A percentile compares a stretch with the other conserved stretches of the same genome.
Conservation (phyloP, 306 rosid species). For the Sesbania bispinosa region DNA sequence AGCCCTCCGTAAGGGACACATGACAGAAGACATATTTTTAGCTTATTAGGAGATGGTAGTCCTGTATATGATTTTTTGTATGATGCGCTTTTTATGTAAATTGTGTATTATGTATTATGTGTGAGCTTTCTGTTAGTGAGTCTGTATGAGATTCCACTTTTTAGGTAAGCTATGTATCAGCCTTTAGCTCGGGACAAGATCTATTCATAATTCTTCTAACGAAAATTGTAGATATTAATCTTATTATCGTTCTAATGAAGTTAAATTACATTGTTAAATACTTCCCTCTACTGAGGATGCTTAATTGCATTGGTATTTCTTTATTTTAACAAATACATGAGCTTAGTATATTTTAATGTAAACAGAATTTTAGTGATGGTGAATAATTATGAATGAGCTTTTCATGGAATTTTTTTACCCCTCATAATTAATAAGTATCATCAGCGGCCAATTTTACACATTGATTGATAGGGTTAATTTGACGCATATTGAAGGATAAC, state of each 20-base stretch:
- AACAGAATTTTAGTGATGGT: too few relatives aligned
- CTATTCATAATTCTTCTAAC: neutral
- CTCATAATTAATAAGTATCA: too few relatives aligned
- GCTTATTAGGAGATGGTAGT: neutral
- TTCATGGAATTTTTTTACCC: too few relatives aligned
- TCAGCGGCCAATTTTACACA: too few relatives aligned
- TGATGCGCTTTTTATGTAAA: constrained; percentile 30
- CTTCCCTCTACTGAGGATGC: neutral
- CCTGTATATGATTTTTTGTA: neutral
- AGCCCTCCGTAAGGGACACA: constrained; percentile 30
- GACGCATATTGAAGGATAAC: too few relatives aligned
- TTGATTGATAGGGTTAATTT: too few relatives aligned
- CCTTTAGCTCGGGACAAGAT: neutral
- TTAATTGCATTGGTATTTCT: too few relatives aligned
- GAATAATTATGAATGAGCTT: too few relatives aligned
- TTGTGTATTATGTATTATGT: constrained; percentile 20
- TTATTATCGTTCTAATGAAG: neutral
- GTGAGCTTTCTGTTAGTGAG: neutral
- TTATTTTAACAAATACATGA: too few relatives aligned
- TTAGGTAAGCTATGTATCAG: constrained; percentile 27
- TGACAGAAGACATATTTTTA: constrained; percentile 10
- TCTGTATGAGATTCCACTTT: neutral
- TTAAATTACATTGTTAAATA: neutral
- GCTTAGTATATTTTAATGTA: too few relatives aligned
- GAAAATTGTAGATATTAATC: neutral